Base-by-base conservation (phyloP, 352 stramenopile genomes). In the Phytophthora crassamura region DNA sequence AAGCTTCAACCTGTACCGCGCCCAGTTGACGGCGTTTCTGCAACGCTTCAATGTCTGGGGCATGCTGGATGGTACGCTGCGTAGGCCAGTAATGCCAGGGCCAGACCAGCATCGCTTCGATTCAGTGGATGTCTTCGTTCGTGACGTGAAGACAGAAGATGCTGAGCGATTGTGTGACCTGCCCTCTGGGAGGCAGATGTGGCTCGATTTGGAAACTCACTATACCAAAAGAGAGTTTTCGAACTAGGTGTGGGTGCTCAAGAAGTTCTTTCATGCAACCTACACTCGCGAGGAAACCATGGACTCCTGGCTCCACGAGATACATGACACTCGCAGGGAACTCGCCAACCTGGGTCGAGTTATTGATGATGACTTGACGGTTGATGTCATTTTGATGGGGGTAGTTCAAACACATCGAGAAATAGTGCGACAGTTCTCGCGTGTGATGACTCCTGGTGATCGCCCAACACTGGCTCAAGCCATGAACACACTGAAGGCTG, bases 241-340 rank as follows among this genome's bases (percentile, higher is more conserved):
- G 4, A 46, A 46, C 16, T 46, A 46, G 5, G 39, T 46, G n/a
- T 46, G 39, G 39, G 14, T 46, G 15, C 39, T 46, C 39, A 46
- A 46, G 39, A 46, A 46, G 39, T 46, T 46, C 4, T 46, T 46
- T n/a, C 39, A 46, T 16, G 39, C 39, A 22, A 46, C 39, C 5
- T 46, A 46, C 39, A 46, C 39, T 2, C 49, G 49, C 34, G 49
- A 57, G 6, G 20, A 57, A 34, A 46, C 34, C 4, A 45, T 57
- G 49, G 36, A 38, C 36, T 57, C 49, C 18, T 47, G 49, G 49
- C 15, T 57, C 7, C 49, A 57, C 14, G 49, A 57, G 22, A 46
- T 57, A 20, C 34, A 57, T 25, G 49, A 57, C 7, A 57, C 35
- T 22, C 34, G 49, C 15, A 34, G 20, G 15, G 34, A 16, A 9